Conservation (phyloP, 306 rosid species). For the Arachis hypogaea region DNA sequence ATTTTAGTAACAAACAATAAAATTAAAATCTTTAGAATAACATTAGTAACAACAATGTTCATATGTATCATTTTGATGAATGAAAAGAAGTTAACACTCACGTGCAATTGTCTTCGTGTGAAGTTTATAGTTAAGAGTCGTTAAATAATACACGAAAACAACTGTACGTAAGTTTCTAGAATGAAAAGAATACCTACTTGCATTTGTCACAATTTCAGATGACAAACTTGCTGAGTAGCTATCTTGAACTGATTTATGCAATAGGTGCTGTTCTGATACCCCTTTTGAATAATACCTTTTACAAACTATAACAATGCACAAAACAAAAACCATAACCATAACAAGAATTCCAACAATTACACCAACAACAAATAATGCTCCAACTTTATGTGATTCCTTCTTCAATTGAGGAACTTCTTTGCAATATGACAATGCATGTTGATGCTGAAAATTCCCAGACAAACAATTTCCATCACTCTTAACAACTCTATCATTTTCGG, state of each 20-base stretch:
- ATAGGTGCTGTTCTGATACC: constrained; percentile 67
- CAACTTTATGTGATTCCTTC: constrained; percentile 46
- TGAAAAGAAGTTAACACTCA: no score
- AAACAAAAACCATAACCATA: constrained; percentile 52
- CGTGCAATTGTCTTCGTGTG: no score
- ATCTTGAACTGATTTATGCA: constrained; percentile 76
- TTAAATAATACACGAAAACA: no score
- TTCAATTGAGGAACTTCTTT: constrained; percentile 28
- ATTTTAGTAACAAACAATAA: constrained; percentile 25
- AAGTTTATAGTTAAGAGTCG: no score
- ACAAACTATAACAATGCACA: constrained; percentile 50
- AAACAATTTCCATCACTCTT: constrained; percentile 84
- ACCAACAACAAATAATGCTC: constrained; percentile 47
- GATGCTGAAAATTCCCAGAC: constrained; percentile 51
- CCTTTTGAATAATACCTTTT: constrained; percentile 54
- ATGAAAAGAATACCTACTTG: constrained; percentile 64
- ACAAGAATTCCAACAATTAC: constrained; percentile 59
- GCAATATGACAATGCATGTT: constrained; percentile 71
- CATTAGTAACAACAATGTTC: no score
- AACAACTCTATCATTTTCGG: constrained; percentile 53
- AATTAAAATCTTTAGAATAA: not conserved
- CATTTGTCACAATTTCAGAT: constrained; percentile 70
- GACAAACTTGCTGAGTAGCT: constrained; percentile 63
- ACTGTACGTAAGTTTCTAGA: no score
- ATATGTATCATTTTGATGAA: no score